Evolutionary conservation across 768 basidiomycete genomes (phyloP).

Genomic region (Phaeolepiota aurea): DNA sequence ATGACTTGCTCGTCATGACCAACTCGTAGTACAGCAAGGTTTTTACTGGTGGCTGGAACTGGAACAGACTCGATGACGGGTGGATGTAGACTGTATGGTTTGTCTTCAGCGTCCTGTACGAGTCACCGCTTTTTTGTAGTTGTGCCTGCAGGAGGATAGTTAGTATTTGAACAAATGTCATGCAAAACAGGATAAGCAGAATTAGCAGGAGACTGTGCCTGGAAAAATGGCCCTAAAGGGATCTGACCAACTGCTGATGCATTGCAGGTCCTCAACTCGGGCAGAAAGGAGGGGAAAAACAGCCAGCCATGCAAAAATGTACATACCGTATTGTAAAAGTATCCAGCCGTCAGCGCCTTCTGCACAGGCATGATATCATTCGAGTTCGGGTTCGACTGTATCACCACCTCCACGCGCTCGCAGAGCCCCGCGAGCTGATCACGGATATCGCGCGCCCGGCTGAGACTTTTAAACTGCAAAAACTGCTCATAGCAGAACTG

Average conservation of each 20-base stretch:
- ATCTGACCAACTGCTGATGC: no score
- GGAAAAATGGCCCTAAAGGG: no score
- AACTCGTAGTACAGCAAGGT: conserved; percentile 93
- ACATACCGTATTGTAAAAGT: conserved; percentile 91
- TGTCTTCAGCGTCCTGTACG: conserved; percentile 93
- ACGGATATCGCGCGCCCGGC: conserved; percentile 91
- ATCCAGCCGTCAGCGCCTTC: conserved; percentile 91
- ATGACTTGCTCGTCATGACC: conserved; percentile 96
- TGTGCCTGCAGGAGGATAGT: conserved; percentile 49
- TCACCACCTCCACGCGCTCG: conserved; percentile 92
- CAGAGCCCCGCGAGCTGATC: conserved; percentile 93
- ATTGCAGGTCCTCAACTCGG: no score
- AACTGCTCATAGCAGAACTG: conserved; percentile 97
- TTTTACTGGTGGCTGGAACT: conserved; percentile 88
- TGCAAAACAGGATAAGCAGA: not conserved
- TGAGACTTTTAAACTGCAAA: conserved; percentile 90
- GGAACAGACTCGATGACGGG: conserved; percentile 91
- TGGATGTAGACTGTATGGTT: conserved; percentile 96
- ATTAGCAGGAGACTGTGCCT: no score
- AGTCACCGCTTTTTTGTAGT: conserved; percentile 92
- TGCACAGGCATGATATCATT: conserved; percentile 91
- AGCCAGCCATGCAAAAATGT: conserved; percentile 7
- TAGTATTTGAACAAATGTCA: not conserved
- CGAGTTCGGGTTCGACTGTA: conserved; percentile 81
- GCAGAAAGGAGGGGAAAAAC: not conserved